These are phyloP conservation scores for Dittrichia graveolens DNA, from an alignment of 129 eudicot genomes.

Conservation along the genomic window DNA sequence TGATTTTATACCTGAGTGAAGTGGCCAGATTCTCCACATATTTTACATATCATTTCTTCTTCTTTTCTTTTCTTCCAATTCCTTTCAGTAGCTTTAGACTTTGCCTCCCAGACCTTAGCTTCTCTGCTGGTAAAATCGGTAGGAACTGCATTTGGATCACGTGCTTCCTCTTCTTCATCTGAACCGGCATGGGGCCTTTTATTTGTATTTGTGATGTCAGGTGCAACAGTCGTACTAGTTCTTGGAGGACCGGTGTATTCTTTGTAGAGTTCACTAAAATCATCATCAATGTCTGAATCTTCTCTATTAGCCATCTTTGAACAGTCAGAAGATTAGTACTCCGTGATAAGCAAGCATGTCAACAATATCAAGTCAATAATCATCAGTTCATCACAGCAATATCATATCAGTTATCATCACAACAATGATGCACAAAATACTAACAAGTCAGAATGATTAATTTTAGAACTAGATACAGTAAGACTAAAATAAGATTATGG, in stretches of 20 bases:
- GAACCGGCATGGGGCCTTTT: slow-evolving; percentile 75
- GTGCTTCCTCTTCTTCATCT: slow-evolving; percentile 81
- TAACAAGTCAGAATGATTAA: not conserved
- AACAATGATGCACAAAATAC: not conserved
- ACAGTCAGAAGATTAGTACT: not conserved
- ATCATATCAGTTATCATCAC: not conserved
- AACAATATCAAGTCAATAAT: not conserved
- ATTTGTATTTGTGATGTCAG: slow-evolving; percentile 46
- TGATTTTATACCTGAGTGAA: slow-evolving; percentile 79
- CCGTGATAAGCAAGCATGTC: not conserved
- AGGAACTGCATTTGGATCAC: slow-evolving; percentile 95
- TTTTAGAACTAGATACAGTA: not conserved
- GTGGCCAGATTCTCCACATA: slow-evolving; percentile 98
- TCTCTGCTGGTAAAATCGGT: slow-evolving; percentile 98
- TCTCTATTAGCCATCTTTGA: slow-evolving; percentile 42
- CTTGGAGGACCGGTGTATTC: slow-evolving; percentile 92
- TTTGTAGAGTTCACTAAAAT: slow-evolving; percentile 85
- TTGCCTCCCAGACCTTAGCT: slow-evolving; percentile 99
- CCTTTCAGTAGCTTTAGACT: slow-evolving; percentile 96
- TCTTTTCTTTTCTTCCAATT: slow-evolving; percentile 98
- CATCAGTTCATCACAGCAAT: not conserved
- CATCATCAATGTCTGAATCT: slow-evolving; percentile 47
- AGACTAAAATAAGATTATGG: not conserved
- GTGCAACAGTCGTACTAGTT: slow-evolving; percentile 43
- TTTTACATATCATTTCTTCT: slow-evolving; percentile 96